Conservation (phyloP, 106 monocot genomes). For the Dioscorea zingiberensis region DNA sequence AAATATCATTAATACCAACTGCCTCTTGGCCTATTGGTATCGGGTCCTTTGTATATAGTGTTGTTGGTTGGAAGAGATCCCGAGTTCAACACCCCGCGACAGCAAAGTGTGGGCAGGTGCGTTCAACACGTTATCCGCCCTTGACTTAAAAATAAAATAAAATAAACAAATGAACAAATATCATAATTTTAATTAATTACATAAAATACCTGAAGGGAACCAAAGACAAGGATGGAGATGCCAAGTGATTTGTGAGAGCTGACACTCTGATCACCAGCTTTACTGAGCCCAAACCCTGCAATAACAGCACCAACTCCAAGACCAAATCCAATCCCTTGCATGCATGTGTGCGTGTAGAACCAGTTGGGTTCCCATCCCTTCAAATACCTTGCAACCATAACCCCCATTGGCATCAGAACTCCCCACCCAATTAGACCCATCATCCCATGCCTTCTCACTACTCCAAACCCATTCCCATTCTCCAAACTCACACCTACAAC, state of each 20-base stretch:
- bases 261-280: constrained; percentile 7
- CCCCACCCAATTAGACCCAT: constrained; percentile 54
- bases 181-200: no score
- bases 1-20: not conserved
- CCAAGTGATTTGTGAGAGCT: constrained; percentile 45
- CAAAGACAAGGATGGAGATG: constrained; percentile 35
- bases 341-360: constrained; percentile 69
- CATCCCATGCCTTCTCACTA: constrained; percentile 25
- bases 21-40: no score
- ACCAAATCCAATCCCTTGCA: constrained; percentile 48
- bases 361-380: constrained; percentile 48
- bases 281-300: constrained; percentile 45
- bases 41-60: no score
- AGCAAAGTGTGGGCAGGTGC: no score
- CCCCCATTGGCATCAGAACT: constrained; percentile 42
- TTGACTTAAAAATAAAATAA: no score
- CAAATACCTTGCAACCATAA: constrained; percentile 39
- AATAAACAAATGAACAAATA: no score
- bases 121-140: no score
- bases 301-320: constrained; percentile 31
- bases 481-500: not conserved
- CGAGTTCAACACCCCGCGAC: no score
- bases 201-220: constrained; percentile 29
- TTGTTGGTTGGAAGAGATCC: no score
- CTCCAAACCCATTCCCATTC: not conserved